A percentile compares a stretch with the other conserved stretches of the same genome.
These are phyloP conservation scores for Aeschynomene evenia DNA, from an alignment of 306 rosid genomes.

Conservation along the genomic window DNA sequence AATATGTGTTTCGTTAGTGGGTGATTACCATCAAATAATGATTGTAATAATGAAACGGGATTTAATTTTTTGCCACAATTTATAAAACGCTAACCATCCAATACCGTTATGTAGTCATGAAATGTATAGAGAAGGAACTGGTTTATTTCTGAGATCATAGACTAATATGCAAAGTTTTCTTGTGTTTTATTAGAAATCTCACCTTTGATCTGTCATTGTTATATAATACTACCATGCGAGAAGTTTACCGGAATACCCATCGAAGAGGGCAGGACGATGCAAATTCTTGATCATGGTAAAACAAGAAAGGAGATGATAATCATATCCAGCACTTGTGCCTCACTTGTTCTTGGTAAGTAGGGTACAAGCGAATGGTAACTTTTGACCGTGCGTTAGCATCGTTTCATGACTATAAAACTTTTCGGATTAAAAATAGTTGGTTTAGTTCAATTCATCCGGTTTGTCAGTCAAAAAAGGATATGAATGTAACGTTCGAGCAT, in stretches of 20 bases:
- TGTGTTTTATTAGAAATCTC: background rate
- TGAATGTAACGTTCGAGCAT: background rate
- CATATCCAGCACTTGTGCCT: background rate
- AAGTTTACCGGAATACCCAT: background rate
- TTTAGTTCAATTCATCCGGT: conserved; percentile 14
- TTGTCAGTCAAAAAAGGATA: background rate
- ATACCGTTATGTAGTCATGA: background rate
- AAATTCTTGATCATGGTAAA: background rate
- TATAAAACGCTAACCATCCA: too few species aligned
- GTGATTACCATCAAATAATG: too few species aligned
- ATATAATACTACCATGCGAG: background rate
- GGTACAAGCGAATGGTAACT: conserved; percentile 2
- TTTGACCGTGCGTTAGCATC: background rate
- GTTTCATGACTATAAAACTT: background rate
- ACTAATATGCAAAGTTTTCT: background rate
- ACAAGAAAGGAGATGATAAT: background rate
- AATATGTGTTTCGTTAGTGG: background rate
- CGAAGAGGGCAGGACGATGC: background rate
- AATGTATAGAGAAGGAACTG: background rate
- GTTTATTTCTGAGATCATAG: background rate
- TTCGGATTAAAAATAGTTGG: background rate
- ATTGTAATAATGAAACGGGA: background rate
- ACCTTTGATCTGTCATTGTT: conserved; percentile 14
- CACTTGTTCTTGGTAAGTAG: background rate
- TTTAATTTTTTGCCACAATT: background rate